Evolutionary conservation across 208 protist species (phyloP), one percentile per base, ranked within the genome.

Genomic region (Polymyxa betae): DNA sequence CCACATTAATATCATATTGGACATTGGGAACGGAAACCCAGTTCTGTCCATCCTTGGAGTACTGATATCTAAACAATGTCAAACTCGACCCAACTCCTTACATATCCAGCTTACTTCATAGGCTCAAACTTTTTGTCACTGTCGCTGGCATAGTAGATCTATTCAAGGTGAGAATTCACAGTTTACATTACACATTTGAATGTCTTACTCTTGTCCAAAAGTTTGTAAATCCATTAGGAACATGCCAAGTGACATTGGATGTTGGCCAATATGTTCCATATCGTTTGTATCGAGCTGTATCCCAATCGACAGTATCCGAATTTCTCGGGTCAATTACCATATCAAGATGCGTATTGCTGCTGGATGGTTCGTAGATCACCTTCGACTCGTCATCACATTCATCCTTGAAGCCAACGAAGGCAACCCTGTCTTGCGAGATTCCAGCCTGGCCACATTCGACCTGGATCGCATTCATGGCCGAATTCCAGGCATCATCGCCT

Each of bases 181-280:
- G n/a, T n/a, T n/a, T n/a, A n/a, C n/a, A n/a, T n/a, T 60, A 24
- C 5, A 24, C 24, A 60, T 5, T 5, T 60, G 5, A 29, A 24
- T 5, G 49, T 60, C 49, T 60, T 24, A 60, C 72, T 35, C 72
- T 35, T 20, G 72, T 20, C 72, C 72, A 82, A 45, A 82, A 43
- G 5, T 82, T 82, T 35, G 5, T 82, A n/a, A 82, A 82, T 35
- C 72, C 72, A 20, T 43, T 5, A n/a, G 72, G 72, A 5, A 82
- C 72, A 5, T 82, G 72, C 72, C 72, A 82, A 43, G 72, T 82
- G 72, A 82, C 35, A n/a, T 82, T 82, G 72, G 72, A 5, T 5
- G n/a, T 82, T 43, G 72, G 72, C 72, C 72, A 82, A 43, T 82
- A 82, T 43, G 72, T 82, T n/a, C 72, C 72, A 82, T 82, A 82